Evolutionary conservation across 768 basidiomycete species (phyloP), one percentile per base, ranked within the genome.

Genomic region (Dentipellis sp.): DNA sequence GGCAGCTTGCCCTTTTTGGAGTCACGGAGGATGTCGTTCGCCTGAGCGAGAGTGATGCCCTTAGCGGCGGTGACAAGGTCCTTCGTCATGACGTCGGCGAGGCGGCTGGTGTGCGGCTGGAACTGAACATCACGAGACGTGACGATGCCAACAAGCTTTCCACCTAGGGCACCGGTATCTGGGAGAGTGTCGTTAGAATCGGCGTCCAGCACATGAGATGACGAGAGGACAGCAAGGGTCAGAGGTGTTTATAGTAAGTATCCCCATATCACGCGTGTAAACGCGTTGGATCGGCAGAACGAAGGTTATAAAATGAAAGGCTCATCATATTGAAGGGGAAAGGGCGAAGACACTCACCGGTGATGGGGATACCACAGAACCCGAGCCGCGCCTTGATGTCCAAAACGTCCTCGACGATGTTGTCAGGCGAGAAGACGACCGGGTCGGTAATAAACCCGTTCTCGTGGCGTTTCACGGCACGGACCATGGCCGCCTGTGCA

Each of bases 1-100:
- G 94, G 97, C 1, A 98, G 83, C 69, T 99, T 99, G 53, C 97
- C 97, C 76, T 97, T 98, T 70, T 98, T 98, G 29, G 88, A 95
- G 69, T 91, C 85, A 40, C 94, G 92, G 21, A 99, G 86, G 65
- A 99, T 88, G 67, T 83, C 76, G 75, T 99, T 98, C 59, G 97
- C 97, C 70, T 97, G 86, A 37, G 79, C 67, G 45, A 99, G 85
- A 3, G 92, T 97, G 64, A 97, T 85, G 22, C 97, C 95, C 62
- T 90, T 78, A 1, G 76, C 77, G 8, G 92, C 97, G 29, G 91
- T 92, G 66, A 97, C 86, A 55, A 97, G 82, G 52, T 78, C 74
- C 46, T 80, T 91, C 51, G 91, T 95, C 95, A 99, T 99, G 57
- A 97, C 83, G 38, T 87, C 77, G 19, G 80, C 74, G 39, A 98